Evolutionary conservation across 2,329 filamentous ascomycete species (phyloP).

Genomic region (Calycina herbarum): DNA sequence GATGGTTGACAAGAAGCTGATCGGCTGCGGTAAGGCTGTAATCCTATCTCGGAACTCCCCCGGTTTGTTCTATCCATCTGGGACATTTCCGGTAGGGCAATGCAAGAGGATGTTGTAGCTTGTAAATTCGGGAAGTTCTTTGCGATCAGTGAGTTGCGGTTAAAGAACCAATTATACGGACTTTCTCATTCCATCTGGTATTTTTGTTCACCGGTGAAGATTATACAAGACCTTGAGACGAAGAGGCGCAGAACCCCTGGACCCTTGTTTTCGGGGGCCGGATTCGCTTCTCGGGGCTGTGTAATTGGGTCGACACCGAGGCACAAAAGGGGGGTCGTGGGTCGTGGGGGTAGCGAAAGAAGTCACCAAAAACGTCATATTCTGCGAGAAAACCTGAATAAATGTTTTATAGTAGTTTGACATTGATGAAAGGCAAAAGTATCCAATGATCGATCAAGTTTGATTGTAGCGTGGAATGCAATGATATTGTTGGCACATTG

Average conservation of each 20-base stretch:
- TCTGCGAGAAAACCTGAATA: neutral
- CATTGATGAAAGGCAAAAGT: neutral
- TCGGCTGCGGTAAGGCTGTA: neutral
- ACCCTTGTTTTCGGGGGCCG: neutral
- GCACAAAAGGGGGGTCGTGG: slow-evolving; percentile 3
- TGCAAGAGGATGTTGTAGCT: neutral
- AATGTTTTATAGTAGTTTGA: neutral
- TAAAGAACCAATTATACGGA: neutral
- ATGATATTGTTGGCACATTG: neutral
- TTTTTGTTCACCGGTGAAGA: neutral
- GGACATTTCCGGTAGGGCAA: neutral
- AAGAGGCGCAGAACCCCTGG: neutral
- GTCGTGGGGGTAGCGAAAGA: neutral
- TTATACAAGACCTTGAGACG: neutral
- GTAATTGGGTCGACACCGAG: neutral
- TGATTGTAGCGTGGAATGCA: neutral
- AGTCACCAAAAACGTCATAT: neutral
- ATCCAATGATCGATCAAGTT: neutral
- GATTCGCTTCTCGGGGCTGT: neutral
- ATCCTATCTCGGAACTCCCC: neutral
- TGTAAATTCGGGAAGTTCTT: neutral
- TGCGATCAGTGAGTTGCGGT: neutral
- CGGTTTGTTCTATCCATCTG: neutral
- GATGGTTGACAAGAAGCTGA: neutral
- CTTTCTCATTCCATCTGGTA: neutral